Evolutionary conservation across 225 moss, liverwort and hornwort genomes (phyloP).

Genomic region (Pseudisothecium myosuroides): DNA sequence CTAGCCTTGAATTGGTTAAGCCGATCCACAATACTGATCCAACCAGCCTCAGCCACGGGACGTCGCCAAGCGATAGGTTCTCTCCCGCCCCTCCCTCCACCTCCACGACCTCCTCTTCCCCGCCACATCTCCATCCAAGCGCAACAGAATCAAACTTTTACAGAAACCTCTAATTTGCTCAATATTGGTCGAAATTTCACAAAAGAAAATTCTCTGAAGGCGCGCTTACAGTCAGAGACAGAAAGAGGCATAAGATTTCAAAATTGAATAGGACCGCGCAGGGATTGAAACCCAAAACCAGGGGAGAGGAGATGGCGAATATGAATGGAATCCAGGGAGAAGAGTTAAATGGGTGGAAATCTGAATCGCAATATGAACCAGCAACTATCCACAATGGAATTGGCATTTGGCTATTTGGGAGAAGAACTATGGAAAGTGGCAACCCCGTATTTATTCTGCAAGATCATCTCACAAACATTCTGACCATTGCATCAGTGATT

Average conservation of each 20-base stretch:
- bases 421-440: neutral
- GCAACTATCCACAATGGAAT: too few relatives aligned
- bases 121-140: slow-evolving; percentile 21
- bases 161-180: neutral
- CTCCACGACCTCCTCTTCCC: slow-evolving; percentile 2
- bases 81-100: slow-evolving; percentile 10
- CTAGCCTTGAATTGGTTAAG: slow-evolving; percentile 70
- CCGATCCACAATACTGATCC: slow-evolving; percentile 78
- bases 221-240: too few relatives aligned
- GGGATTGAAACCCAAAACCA: neutral
- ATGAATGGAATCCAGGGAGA: neutral
- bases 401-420: neutral
- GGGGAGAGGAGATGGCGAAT: neutral
- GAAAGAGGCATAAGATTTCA: neutral
- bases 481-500: neutral
- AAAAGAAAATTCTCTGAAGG: neutral
- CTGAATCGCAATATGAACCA: neutral
- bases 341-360: neutral
- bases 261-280: neutral
- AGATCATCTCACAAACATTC: neutral
- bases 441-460: neutral
- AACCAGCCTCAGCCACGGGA: slow-evolving; percentile 80
- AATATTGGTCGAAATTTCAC: neutral
- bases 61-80: slow-evolving; percentile 45
- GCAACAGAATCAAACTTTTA: neutral